These are phyloP conservation scores for Verruconis gallopava DNA, from an alignment of 2,329 filamentous ascomycete species.

Conservation along the genomic window DNA sequence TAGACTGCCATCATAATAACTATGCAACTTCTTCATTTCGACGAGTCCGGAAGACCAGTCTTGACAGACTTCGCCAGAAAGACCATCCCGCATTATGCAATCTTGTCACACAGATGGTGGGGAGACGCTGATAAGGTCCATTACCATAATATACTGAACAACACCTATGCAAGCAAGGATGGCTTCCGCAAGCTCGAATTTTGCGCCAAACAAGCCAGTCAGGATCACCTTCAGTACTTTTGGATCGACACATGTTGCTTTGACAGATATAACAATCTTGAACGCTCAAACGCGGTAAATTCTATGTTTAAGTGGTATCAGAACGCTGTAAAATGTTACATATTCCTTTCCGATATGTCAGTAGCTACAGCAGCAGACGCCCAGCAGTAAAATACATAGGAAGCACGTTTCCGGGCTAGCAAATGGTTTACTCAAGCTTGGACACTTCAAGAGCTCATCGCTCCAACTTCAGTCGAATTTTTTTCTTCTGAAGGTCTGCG, in stretches of 20 bases:
- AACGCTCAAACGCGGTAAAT: conserved; percentile 10
- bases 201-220: conserved; percentile 9
- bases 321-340: conserved; percentile 8
- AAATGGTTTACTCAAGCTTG: conserved; percentile 8
- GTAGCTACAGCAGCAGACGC: not conserved
- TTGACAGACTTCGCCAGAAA: no score
- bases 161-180: conserved; percentile 6
- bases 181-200: conserved; percentile 8
- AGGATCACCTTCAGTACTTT: conserved; percentile 11
- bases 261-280: conserved; percentile 6
- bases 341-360: conserved; percentile 7
- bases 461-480: conserved; percentile 10
- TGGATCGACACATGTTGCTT: conserved; percentile 11
- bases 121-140: conserved; percentile 12
- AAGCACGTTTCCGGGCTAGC: conserved; percentile 8
- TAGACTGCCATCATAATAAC: no score
- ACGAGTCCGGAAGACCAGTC: no score
- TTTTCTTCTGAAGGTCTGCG: conserved; percentile 9
- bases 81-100: conserved; percentile 14
- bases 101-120: conserved; percentile 16
- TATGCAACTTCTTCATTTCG: no score
- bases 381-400: not conserved
- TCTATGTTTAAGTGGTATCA: conserved; percentile 11
- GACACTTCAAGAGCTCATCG: conserved; percentile 14
- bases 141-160: conserved; percentile 4